phyloP scores from a whole-genome alignment of 441 rosid species.

The Bruguiera hainesii region DNA sequence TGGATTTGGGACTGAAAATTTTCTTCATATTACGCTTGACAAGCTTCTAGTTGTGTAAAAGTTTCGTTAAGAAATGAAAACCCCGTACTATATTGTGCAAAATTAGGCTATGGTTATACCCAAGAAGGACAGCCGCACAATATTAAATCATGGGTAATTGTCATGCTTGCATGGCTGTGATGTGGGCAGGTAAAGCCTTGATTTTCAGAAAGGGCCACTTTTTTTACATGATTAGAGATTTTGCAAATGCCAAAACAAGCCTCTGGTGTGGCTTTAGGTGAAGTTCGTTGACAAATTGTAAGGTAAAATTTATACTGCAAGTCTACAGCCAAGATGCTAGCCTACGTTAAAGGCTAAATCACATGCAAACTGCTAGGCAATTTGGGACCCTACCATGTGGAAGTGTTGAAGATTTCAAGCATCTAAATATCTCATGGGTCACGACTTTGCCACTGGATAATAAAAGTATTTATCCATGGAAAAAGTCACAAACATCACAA shows the following conservation, averaged over 20 bases:
- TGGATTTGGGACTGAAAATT: no score
- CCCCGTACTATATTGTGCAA: no score
- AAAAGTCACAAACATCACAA: not conserved
- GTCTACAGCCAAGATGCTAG: not conserved
- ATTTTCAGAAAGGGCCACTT: not conserved
- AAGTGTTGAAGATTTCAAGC: not conserved
- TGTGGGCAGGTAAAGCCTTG: not conserved
- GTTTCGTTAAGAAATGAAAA: no score
- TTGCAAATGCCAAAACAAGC: not conserved
- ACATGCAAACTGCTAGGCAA: slow-evolving; percentile 1
- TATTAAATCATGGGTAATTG: no score
- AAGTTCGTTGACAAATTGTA: slow-evolving; percentile 13
- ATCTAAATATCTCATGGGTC: not conserved
- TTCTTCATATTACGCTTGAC: no score
- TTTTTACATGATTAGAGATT: not conserved
- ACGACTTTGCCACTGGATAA: not conserved
- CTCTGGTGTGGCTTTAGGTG: not conserved
- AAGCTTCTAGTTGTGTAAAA: no score
- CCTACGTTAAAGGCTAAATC: not conserved
- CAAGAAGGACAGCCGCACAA: no score
- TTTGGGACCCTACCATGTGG: slow-evolving; percentile 21
- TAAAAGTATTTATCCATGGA: not conserved
- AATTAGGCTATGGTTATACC: no score
- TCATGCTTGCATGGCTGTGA: no score
- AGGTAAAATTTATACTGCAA: slow-evolving; percentile 2